Evolutionary conservation across 1,139 yeast species (phyloP), one percentile per base, ranked within the genome.

Genomic region (Magnusiomyces suaveolens): DNA sequence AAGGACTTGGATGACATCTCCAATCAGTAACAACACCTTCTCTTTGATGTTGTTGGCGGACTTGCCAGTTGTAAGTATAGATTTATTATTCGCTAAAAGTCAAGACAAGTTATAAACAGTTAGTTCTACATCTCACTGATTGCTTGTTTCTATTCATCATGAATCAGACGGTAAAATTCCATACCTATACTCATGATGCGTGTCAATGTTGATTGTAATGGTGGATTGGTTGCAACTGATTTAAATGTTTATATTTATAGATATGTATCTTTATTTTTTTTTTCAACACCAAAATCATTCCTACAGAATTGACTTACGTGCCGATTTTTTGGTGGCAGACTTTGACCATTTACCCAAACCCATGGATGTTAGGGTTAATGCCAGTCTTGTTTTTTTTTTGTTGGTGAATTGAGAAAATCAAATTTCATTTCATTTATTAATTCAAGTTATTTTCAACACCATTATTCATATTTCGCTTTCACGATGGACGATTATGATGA

Each of bases 401-500:
- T 36, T 36, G 8, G 8, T 36, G 4, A 36, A 36, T 18, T 36
- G 33, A 12, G 33, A 12, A 29, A 29, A 29, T 29, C 33, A 29
- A 29, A 29, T n/a, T n/a, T n/a, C n/a, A n/a, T n/a, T n/a, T n/a
- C n/a, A n/a, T n/a, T n/a, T n/a, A n/a, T n/a, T n/a, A n/a, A n/a
- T n/a, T n/a, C n/a, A n/a, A n/a, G n/a, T n/a, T n/a, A n/a, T n/a
- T n/a, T n/a, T n/a, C n/a, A n/a, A n/a, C n/a, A n/a, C n/a, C n/a
- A n/a, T n/a, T n/a, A n/a, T n/a, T n/a, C n/a, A n/a, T n/a, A n/a
- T n/a, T n/a, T n/a, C 10, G 18, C 18, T 10, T 36, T 36, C 3
- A 36, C 36, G 29, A 66, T 66, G 70, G 69, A 67, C 58, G 69
- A 65, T 53, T 65, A 68, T 36, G 74, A 71, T 60, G 73, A 70